These are phyloP conservation scores for Gossypium davidsonii DNA, from an alignment of 441 rosid genomes.

Conservation along the genomic window DNA sequence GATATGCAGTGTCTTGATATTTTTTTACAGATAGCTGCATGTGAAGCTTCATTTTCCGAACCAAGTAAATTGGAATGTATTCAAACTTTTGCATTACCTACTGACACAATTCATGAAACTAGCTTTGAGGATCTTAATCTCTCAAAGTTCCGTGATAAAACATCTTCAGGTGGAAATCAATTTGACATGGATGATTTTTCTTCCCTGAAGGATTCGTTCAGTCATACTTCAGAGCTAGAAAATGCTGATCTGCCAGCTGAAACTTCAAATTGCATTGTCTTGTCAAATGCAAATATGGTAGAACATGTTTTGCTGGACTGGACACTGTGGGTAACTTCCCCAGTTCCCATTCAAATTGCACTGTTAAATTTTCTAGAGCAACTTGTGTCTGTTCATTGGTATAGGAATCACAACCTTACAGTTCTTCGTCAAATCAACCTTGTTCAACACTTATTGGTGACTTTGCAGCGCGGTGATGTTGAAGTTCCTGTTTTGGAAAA, in stretches of 20 bases:
- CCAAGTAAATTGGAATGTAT: conserved; percentile 66
- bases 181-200: conserved; percentile 96
- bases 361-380: conserved; percentile 96
- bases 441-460: conserved; percentile 91
- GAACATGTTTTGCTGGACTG: conserved; percentile 99
- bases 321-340: conserved; percentile 96
- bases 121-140: conserved; percentile 81
- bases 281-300: conserved; percentile 98
- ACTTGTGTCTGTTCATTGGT: conserved; percentile 99
- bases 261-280: conserved; percentile 93
- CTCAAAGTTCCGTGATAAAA: conserved; percentile 78
- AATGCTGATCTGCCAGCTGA: conserved; percentile 70
- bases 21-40: conserved; percentile 98
- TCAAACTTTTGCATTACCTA: conserved; percentile 41
- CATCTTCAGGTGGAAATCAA: conserved; percentile 89
- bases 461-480: conserved; percentile 98
- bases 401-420: conserved; percentile 96
- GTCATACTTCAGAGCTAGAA: conserved; percentile 96
- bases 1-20: conserved; percentile 98
- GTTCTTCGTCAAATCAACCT: conserved; percentile 90
- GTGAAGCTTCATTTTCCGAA: conserved; percentile 97
- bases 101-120: conserved; percentile 53
- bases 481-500: conserved; percentile 98
- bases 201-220: conserved; percentile 77
- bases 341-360: conserved; percentile 91